These are phyloP conservation scores for Fusarium tjaetaba DNA, from an alignment of 2,329 filamentous ascomycete species.

Conservation along the genomic window DNA sequence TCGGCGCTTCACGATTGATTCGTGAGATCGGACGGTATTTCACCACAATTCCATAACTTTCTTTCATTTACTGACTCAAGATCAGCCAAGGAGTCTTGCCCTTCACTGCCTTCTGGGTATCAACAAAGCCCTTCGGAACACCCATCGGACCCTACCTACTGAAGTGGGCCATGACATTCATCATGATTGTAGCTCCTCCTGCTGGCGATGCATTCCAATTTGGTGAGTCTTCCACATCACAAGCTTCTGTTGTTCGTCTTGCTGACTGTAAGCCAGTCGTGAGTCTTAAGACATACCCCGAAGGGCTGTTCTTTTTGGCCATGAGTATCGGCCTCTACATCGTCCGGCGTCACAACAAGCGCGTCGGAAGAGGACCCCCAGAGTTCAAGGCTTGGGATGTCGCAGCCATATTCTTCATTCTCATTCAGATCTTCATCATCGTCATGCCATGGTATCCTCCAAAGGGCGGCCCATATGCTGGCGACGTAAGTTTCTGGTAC, in stretches of 20 bases:
- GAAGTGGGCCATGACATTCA: slow-evolving; percentile 65
- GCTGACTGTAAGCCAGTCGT: slow-evolving; percentile 62
- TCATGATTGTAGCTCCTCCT: slow-evolving; percentile 70
- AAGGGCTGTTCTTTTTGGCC: slow-evolving; percentile 65
- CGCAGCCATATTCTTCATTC: slow-evolving; percentile 67
- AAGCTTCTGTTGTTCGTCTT: slow-evolving; percentile 30
- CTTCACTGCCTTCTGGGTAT: slow-evolving; percentile 68
- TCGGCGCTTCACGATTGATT: slow-evolving; percentile 65
- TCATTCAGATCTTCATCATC: slow-evolving; percentile 69
- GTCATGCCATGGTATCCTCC: slow-evolving; percentile 80
- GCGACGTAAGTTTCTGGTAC: slow-evolving; percentile 79
- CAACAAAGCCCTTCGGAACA: slow-evolving; percentile 70
- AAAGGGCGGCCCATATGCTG: slow-evolving; percentile 64
- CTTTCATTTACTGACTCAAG: slow-evolving; percentile 61
- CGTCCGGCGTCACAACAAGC: slow-evolving; percentile 64
- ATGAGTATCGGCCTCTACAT: slow-evolving; percentile 67
- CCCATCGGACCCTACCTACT: slow-evolving; percentile 67
- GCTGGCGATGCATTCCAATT: slow-evolving; percentile 74
- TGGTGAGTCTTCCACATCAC: slow-evolving; percentile 45
- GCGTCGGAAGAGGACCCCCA: slow-evolving; percentile 57
- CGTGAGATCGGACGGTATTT: slow-evolving; percentile 69
- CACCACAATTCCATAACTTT: slow-evolving; percentile 66
- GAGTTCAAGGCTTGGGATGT: slow-evolving; percentile 69
- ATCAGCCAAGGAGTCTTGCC: slow-evolving; percentile 66
- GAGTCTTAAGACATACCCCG: slow-evolving; percentile 67